Evolutionary conservation across 352 stramenopile species (phyloP).

Genomic region (Globisporangium okanoganense): DNA sequence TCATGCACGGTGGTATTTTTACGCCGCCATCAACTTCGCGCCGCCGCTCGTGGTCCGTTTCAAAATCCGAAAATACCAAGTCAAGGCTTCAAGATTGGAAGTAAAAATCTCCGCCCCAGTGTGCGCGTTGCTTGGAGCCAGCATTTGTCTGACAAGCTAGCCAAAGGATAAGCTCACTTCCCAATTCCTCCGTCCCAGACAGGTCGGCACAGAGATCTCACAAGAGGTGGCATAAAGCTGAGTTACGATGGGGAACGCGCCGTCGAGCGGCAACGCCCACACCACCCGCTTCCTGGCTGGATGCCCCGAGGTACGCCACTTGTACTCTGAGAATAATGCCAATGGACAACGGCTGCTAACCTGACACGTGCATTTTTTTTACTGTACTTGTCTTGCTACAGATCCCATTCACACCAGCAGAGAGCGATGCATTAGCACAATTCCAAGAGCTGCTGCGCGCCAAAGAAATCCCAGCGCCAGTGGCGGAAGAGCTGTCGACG

Average conservation of each 20-base stretch:
- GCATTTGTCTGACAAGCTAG: background rate
- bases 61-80: background rate
- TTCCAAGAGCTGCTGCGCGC: constrained; percentile 47
- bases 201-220: background rate
- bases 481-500: constrained; percentile 37
- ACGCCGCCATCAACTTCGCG: background rate
- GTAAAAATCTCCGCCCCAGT: too few relatives aligned
- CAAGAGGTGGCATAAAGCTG: background rate
- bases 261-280: constrained; percentile 27
- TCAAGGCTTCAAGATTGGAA: too few relatives aligned
- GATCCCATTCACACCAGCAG: constrained; percentile 43
- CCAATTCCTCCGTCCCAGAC: constrained; percentile 2
- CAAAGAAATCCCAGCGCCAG: constrained; percentile 20
- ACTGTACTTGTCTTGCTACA: constrained; percentile 14
- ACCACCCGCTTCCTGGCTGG: constrained; percentile 49
- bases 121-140: background rate
- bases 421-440: constrained; percentile 29
- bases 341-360: background rate
- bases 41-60: background rate
- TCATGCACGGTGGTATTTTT: background rate
- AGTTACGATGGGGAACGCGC: constrained; percentile 43
- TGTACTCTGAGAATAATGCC: background rate
- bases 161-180: constrained; percentile 3
- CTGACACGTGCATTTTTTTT: background rate
- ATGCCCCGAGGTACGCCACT: constrained; percentile 41